These are phyloP conservation scores for Tinospora cordifolia DNA, from an alignment of 164 flowering plant species.

Conservation along the genomic window DNA sequence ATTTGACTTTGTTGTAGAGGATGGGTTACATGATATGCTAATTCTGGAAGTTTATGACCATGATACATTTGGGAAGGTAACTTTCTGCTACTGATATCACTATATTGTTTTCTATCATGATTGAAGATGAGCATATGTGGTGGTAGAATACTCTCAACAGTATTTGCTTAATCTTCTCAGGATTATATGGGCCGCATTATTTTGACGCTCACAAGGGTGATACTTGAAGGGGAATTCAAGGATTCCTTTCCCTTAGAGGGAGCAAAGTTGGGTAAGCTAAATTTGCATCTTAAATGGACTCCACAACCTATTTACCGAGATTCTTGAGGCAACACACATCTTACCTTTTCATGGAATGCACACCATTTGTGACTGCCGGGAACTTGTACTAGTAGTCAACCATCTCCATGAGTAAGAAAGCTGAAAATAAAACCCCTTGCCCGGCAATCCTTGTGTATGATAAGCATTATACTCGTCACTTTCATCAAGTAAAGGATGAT, in stretches of 20 bases:
- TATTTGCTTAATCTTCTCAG: slow-evolving; percentile 38
- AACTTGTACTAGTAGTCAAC: not conserved
- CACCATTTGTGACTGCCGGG: not conserved
- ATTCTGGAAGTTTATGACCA: slow-evolving; percentile 85
- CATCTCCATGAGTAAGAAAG: not conserved
- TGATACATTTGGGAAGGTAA: slow-evolving; percentile 98
- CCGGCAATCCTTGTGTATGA: not conserved
- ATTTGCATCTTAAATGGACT: slow-evolving; percentile 79
- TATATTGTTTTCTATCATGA: not conserved
- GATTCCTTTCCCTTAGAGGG: slow-evolving; percentile 62
- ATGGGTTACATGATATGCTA: slow-evolving; percentile 93
- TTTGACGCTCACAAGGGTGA: slow-evolving; percentile 81
- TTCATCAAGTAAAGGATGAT: not conserved
- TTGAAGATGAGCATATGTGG: not conserved
- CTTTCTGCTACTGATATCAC: not conserved
- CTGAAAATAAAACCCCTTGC: not conserved
- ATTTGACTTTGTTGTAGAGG: slow-evolving; percentile 97
- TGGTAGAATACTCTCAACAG: not conserved
- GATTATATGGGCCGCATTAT: slow-evolving; percentile 90
- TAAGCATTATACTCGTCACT: not conserved
- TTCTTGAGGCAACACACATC: slow-evolving; percentile 23
- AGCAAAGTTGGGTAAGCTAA: slow-evolving; percentile 63
- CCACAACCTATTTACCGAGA: slow-evolving; percentile 86
- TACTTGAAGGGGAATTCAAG: slow-evolving; percentile 77
- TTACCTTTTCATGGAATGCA: not conserved